These are phyloP conservation scores for Lupinus albus DNA, from an alignment of 306 rosid species.

Conservation along the genomic window DNA sequence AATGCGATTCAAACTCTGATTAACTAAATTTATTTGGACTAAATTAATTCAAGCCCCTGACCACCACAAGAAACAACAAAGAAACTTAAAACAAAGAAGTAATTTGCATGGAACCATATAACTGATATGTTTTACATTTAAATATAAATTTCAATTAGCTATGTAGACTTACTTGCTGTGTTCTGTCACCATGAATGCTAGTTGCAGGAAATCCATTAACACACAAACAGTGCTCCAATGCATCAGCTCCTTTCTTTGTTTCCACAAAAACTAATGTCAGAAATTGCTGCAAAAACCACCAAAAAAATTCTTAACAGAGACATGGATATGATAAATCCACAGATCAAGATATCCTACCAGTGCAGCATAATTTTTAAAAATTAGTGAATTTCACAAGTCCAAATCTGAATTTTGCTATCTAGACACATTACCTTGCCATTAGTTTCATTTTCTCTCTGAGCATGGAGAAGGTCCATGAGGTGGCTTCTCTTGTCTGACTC, in stretches of 20 bases:
- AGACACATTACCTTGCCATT: slow-evolving; percentile 67
- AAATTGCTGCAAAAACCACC: slow-evolving; percentile 69
- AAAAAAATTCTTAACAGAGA: slow-evolving; percentile 25
- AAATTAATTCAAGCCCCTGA: slow-evolving; percentile 25
- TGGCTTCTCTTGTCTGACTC: slow-evolving; percentile 95
- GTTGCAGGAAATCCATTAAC: slow-evolving; percentile 90
- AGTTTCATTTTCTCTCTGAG: slow-evolving; percentile 79
- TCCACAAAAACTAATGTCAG: slow-evolving; percentile 95
- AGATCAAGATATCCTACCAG: slow-evolving; percentile 17
- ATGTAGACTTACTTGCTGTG: slow-evolving; percentile 71
- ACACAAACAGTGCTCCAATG: slow-evolving; percentile 88
- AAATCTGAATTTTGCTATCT: slow-evolving; percentile 20
- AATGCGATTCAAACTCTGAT: slow-evolving; percentile 18
- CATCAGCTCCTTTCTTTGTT: slow-evolving; percentile 97
- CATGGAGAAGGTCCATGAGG: slow-evolving; percentile 97
- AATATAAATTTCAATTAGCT: slow-evolving; percentile 28
- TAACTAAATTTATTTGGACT: neutral
- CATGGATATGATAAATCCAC: slow-evolving; percentile 12
- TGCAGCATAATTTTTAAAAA: slow-evolving; percentile 15
- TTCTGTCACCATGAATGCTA: slow-evolving; percentile 93
- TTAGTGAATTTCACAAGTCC: slow-evolving; percentile 10
- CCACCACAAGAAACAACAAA: neutral
- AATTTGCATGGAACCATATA: slow-evolving; percentile 23
- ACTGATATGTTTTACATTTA: slow-evolving; percentile 16
- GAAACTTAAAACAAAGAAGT: neutral